Base-by-base conservation (phyloP, 169 alveolate species). In the Toxoplasma gondii region DNA sequence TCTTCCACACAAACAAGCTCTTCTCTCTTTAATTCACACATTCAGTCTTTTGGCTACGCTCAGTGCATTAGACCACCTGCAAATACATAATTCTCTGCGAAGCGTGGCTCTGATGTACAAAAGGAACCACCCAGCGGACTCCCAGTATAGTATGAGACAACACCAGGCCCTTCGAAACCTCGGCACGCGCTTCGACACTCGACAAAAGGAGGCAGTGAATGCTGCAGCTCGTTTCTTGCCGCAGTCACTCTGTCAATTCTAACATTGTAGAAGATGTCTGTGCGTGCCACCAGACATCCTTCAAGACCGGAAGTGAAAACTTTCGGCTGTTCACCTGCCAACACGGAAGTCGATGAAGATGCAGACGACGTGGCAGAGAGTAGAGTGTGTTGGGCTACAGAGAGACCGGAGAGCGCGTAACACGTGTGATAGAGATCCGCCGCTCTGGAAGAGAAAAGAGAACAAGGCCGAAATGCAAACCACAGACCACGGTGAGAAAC, bases 341-440 rank as follows among this genome's bases (percentile, higher is more conserved):
- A 41, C 43, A 49, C 38, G 38, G 69, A 82, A 41, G 90, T 16
- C 34, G 90, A n/a, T 4, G 69, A 29, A 45, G 69, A 82, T 0
- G 24, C n/a, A 82, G 38, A 41, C 10, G 38, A 41, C 10, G 90
- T 44, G 19, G 69, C 17, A 17, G 34, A 24, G 34, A 45, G 70
- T 53, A 49, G 91, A 10, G 82, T 39, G 36, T 92, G 88, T 70
- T 93, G 88, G 24, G 93, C 93, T 10, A 86, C 44, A 49, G 98
- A 94, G 54, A 98, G 92, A 12, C 99, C 99, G 67, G 98, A 94
- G 64, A 98, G 95, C 45, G 98, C 97, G 96, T 98, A 98, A 92
- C 98, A 96, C 58, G 99, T 98, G 96, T 98, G 99, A 92, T 98
- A 98, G 64, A 96, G 94, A 96, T 98, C 99, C 24, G 96, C 82